Conservation (phyloP, 2,329 filamentous ascomycete genomes). For the Pestalotiopsis sp. region DNA sequence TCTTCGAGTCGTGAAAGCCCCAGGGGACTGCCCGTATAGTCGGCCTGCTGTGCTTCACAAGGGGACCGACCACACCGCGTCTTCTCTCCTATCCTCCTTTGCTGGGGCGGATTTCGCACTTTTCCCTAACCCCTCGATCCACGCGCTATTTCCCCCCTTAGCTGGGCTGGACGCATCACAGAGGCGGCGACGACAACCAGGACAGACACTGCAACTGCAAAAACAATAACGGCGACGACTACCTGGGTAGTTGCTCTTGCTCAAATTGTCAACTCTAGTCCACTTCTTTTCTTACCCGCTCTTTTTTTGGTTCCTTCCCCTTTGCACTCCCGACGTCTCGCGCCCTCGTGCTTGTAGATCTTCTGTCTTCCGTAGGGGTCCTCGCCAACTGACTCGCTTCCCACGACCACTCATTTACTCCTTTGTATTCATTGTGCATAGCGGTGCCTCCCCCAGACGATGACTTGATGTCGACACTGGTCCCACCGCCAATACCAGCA, state of each 20-base stretch:
- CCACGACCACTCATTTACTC: slow-evolving; percentile 8
- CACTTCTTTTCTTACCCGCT: not conserved
- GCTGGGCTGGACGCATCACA: slow-evolving; percentile 9
- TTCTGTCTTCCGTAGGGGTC: not conserved
- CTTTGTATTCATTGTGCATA: slow-evolving; percentile 8
- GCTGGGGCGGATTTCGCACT: slow-evolving; percentile 3
- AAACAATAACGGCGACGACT: not conserved
- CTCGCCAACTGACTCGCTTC: slow-evolving; percentile 1
- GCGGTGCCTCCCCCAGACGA: slow-evolving; percentile 21
- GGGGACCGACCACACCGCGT: not conserved
- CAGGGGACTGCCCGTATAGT: not conserved
- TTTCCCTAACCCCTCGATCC: slow-evolving; percentile 11
- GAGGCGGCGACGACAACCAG: not conserved
- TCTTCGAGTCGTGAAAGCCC: not conserved
- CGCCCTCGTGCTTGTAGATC: slow-evolving; percentile 4
- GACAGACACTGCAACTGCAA: not conserved
- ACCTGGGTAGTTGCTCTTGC: not conserved
- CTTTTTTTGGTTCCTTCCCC: not conserved
- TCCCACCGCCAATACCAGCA: slow-evolving; percentile 19
- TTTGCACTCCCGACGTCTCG: not conserved
- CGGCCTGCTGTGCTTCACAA: not conserved
- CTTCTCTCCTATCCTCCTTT: not conserved
- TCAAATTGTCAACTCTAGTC: not conserved
- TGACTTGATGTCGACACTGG: slow-evolving; percentile 28
- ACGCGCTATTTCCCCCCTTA: slow-evolving; percentile 13